Evolutionary conservation across 2,329 filamentous ascomycete genomes (phyloP), one percentile per base, ranked within the genome.

Genomic region (Pseudonectria foliicola): DNA sequence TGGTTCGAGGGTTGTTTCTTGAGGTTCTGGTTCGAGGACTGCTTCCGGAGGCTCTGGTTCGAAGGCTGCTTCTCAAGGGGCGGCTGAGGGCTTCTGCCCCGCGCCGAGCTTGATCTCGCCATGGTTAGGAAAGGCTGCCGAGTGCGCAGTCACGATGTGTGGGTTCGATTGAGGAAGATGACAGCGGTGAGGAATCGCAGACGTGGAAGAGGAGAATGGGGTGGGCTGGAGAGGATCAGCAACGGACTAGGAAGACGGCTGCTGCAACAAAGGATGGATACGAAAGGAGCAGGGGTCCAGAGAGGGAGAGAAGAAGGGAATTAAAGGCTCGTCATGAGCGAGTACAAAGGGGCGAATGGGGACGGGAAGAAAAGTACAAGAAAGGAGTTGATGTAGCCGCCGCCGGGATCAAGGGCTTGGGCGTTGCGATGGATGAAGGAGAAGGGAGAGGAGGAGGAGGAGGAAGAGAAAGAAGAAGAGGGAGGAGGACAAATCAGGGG

Each of bases 1-100:
- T 52, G 35, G 27, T 25, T 27, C 21, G 31, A 39, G 31, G 46
- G 38, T 25, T 35, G 38, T 31, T 37, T 46, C 13, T 36, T 41
- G 37, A 39, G 49, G 49, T 32, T 38, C n/a, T n/a, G n/a, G n/a
- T n/a, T n/a, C n/a, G n/a, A n/a, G n/a, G n/a, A n/a, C n/a, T n/a
- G n/a, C n/a, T n/a, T n/a, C 10, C 16, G 16, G 18, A 25, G 18
- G 18, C 8, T 21, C 18, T 21, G 18, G 18, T 21, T 21, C 18
- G 18, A 27, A 18, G 34, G 23, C 21, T 31, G 25, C 26, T 39
- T 46, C 42, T 50, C 49, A 38, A 51, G 33, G 21, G 53, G 52
- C 38, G 60, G 57, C 44, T 55, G 52, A 40, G 59, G 59, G 50
- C 58, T 62, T 34, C 55, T 60, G 52, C 56, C 55, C 53, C 59